phyloP scores from a whole-genome alignment of 2,329 filamentous ascomycete genomes.

The Aureobasidium namibiae region DNA sequence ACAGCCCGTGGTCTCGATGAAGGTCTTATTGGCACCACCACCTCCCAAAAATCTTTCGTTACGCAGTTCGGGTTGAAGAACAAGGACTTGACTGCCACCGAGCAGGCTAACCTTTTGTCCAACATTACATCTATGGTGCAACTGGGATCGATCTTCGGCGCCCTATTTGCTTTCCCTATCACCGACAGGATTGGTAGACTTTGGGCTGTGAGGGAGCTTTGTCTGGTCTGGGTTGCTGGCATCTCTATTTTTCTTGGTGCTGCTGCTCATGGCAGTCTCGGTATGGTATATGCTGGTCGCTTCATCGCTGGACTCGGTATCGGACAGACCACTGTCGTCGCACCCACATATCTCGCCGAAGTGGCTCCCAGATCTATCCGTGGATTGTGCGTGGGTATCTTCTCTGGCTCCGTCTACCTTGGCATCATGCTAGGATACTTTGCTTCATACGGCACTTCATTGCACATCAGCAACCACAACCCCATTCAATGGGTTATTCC shows the following conservation, averaged over 20 bases:
- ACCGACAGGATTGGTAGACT: slow-evolving; percentile 25
- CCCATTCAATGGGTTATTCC: slow-evolving; percentile 53
- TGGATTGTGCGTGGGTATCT: slow-evolving; percentile 64
- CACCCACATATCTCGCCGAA: slow-evolving; percentile 54
- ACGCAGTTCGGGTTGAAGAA: slow-evolving; percentile 48
- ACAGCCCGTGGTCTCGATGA: slow-evolving; percentile 74
- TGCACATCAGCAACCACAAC: slow-evolving; percentile 39
- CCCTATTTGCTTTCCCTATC: slow-evolving; percentile 46
- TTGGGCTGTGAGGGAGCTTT: slow-evolving; percentile 24
- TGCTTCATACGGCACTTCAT: slow-evolving; percentile 48
- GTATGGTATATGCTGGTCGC: slow-evolving; percentile 30
- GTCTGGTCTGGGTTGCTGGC: slow-evolving; percentile 22
- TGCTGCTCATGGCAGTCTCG: slow-evolving; percentile 24
- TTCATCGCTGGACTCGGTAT: slow-evolving; percentile 35
- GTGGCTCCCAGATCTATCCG: slow-evolving; percentile 24
- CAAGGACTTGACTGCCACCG: slow-evolving; percentile 46
- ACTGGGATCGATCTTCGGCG: slow-evolving; percentile 65
- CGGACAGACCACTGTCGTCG: slow-evolving; percentile 49
- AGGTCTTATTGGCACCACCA: slow-evolving; percentile 53
- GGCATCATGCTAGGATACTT: slow-evolving; percentile 55
- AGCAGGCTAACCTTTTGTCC: slow-evolving; percentile 51
- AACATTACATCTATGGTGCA: slow-evolving; percentile 80
- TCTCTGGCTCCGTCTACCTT: slow-evolving; percentile 61
- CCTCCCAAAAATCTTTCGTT: slow-evolving; percentile 59
- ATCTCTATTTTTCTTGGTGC: slow-evolving; percentile 39